These are phyloP conservation scores for Metschnikowia cubensis DNA, from an alignment of 805 yeast genomes.

Conservation along the genomic window DNA sequence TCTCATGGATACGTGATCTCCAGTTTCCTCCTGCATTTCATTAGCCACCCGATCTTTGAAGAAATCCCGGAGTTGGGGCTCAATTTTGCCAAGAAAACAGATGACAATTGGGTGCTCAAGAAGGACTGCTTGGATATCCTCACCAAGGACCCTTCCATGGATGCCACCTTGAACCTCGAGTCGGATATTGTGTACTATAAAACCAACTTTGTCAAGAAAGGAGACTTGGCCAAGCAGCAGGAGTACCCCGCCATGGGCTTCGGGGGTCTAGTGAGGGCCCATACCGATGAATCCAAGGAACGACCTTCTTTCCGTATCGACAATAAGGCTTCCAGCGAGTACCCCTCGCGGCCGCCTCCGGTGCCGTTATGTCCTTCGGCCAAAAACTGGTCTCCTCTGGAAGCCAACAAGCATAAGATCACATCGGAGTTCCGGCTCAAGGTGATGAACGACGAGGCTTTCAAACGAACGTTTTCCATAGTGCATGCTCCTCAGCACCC, in stretches of 20 bases:
- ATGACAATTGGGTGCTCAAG: conserved; percentile 29
- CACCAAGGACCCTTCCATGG: conserved; percentile 21
- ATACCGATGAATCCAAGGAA: conserved; percentile 20
- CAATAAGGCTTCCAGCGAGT: conserved; percentile 2
- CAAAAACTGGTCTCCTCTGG: conserved; percentile 36
- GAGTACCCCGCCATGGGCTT: conserved; percentile 17
- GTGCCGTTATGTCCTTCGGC: conserved; percentile 40
- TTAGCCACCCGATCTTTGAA: conserved; percentile 42
- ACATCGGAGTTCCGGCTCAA: conserved; percentile 34
- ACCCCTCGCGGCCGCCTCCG: conserved; percentile 6
- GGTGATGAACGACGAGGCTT: conserved; percentile 35
- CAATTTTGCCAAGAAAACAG: conserved; percentile 28
- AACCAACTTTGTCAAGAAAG: conserved; percentile 38
- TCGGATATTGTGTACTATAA: conserved; percentile 42
- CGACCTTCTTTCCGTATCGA: conserved; percentile 35
- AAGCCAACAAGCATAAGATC: conserved; percentile 24
- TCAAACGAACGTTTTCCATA: conserved; percentile 29
- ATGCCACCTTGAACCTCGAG: conserved; percentile 34
- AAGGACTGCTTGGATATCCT: conserved; percentile 33
- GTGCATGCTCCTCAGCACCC: conserved; percentile 32
- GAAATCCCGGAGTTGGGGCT: conserved; percentile 40
- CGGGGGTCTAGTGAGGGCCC: conserved; percentile 10
- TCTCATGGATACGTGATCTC: conserved; percentile 41
- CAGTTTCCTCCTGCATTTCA: conserved; percentile 36
- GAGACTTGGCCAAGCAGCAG: conserved; percentile 23